Evolutionary conservation across 2,329 filamentous ascomycete genomes (phyloP), one percentile per base, ranked within the genome.

Genomic region (Fusarium secorum): DNA sequence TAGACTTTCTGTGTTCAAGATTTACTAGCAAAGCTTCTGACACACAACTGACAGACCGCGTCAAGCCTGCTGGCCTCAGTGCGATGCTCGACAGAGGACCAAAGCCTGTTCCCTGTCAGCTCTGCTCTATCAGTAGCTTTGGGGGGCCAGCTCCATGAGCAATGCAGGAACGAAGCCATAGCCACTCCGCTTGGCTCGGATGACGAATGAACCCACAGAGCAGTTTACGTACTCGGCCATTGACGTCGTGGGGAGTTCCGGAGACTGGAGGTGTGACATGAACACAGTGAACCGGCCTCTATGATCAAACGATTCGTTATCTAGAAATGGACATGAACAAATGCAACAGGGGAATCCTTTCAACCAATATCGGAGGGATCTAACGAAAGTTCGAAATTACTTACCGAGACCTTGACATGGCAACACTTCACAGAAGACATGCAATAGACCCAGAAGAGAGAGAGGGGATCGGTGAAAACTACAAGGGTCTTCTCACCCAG

Each of bases 141-240:
- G 44, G 58, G 56, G 48, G 64, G 60, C 66, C 66, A 48, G 68
- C 74, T 69, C 66, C 70, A 62, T 75, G 56, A 72, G 72, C 69
- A 58, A 76, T 76, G 74, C 74, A 76, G 74, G 74, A 76, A 76
- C 74, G 54, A 75, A 73, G 73, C 61, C 62, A 56, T 65, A 71
- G 60, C 65, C 67, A 68, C 65, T 74, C 66, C 67, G 66, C 70
- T 60, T 59, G 39, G 59, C 60, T 49, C 48, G 64, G 66, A 57
- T 68, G 60, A 60, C 62, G 61, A 74, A 58, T 45, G 45, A 68
- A 62, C 56, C 71, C 66, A 73, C 61, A 54, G 65, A 66, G 57
- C 66, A 57, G 65, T 62, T 68, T 62, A 46, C 44, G 52, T 56
- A 56, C 60, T 56, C 58, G 41, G 60, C 60, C 59, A 64, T 64